Evolutionary conservation across 2,329 filamentous ascomycete genomes (phyloP).

Genomic region (Fusarium gaditjirri): DNA sequence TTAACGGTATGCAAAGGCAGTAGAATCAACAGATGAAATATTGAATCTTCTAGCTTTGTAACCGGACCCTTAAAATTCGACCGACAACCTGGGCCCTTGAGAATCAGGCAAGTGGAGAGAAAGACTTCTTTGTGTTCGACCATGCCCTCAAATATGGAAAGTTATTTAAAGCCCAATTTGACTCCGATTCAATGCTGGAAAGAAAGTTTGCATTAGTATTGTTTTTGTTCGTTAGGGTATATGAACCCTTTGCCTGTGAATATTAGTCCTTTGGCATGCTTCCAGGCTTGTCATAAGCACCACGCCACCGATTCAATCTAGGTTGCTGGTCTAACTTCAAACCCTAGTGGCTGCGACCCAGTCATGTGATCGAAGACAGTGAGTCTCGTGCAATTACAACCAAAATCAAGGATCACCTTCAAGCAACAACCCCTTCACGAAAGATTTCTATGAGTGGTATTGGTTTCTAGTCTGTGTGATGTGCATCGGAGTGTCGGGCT

Average conservation of each 20-base stretch:
- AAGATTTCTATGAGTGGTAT: fast-evolving
- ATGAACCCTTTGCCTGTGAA: neutral
- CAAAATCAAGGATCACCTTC: fast-evolving
- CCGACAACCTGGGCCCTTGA: fast-evolving
- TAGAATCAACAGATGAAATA: fast-evolving
- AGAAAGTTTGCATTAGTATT: fast-evolving
- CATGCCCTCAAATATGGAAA: fast-evolving
- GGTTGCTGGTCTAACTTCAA: neutral
- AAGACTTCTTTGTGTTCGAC: fast-evolving
- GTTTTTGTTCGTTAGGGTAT: fast-evolving
- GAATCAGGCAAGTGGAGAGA: neutral
- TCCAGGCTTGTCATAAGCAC: neutral
- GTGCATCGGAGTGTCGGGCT: constrained; percentile 3
- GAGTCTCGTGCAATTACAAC: neutral
- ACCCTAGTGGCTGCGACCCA: neutral
- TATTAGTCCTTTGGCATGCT: neutral
- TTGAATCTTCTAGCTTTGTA: fast-evolving
- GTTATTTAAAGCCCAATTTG: too few relatives aligned
- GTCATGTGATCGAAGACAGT: neutral
- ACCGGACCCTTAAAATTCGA: fast-evolving
- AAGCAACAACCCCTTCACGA: neutral
- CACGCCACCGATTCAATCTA: neutral
- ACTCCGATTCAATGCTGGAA: fast-evolving
- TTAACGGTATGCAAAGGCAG: fast-evolving
- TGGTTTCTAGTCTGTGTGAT: neutral